Evolutionary conservation across 2,329 filamentous ascomycete genomes (phyloP), one percentile per base, ranked within the genome.

Genomic region (Coniochaeta hoffmannii): DNA sequence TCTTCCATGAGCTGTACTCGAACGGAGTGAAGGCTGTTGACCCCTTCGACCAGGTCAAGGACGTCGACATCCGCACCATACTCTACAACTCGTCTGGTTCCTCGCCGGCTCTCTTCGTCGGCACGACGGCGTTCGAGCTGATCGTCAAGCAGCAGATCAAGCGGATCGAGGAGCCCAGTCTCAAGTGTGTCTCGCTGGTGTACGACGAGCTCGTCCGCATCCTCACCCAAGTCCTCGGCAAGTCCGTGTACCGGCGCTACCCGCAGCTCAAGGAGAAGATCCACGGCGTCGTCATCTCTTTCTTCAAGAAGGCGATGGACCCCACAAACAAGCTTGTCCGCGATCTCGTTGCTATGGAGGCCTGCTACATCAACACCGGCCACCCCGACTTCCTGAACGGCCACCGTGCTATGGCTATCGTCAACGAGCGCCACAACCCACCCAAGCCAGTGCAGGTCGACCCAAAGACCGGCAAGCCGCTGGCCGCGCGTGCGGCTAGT

Each of bases 131-230:
- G n/a, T 99, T 99, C 65, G 94, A 99, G 73, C 79, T 97, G 62
- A 97, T 99, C 64, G 93, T 97, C 63, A 99, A 97, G 81, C 90
- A 97, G 71, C 92, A 99, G 72, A 99, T 99, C 74, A 95, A 90
- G 81, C 85, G 94, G 56, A 73, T 99, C 53, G 94, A 99, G 73
- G 94, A 99, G 59, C 95, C 94, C 36, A 96, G 91, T 70, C 76
- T 97, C 72, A 99, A 97, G 79, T 99, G 94, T 79, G 93, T 96
- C 36, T 96, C 91, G 53, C 80, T 99, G 54, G 93, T 99, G 36
- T 99, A 97, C 67, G 94, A 99, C 69, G 94, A 99, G 76, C 75
- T 99, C 66, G 93, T 99, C 60, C 90, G 94, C 60, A 99, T 99
- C 65, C 82, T 99, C 56, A 87, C 88, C 28, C 91, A 97, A 71